A percentile compares a stretch with the other conserved stretches of the same genome.
Conservation (phyloP, 1,284 basidiomycete species). For the Cryptococcus sp. region DNA sequence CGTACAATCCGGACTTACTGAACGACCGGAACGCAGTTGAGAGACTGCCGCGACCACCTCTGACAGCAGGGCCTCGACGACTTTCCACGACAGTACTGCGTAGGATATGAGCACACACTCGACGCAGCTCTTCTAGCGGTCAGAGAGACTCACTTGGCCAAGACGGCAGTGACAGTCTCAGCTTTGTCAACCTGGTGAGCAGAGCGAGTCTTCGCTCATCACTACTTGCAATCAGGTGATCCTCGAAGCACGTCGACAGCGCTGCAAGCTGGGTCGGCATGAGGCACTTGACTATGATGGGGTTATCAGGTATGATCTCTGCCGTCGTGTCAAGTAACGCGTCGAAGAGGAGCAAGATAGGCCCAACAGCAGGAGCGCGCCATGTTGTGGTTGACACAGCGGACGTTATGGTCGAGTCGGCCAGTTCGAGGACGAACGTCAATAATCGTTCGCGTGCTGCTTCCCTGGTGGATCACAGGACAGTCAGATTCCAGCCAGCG, state of each 20-base stretch:
- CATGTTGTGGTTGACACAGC: slow-evolving; percentile 22
- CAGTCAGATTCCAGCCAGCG: background rate
- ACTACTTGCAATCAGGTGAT: slow-evolving; percentile 36
- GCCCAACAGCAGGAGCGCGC: slow-evolving; percentile 28
- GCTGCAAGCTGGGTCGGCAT: slow-evolving; percentile 35
- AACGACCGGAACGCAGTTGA: slow-evolving; percentile 25
- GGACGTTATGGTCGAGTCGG: slow-evolving; percentile 29
- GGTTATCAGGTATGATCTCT: slow-evolving; percentile 28
- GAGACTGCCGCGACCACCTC: slow-evolving; percentile 32
- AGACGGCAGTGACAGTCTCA: slow-evolving; percentile 24
- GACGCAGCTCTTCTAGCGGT: background rate
- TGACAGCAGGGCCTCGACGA: slow-evolving; percentile 36
- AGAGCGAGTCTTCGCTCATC: slow-evolving; percentile 39
- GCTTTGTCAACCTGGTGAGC: slow-evolving; percentile 25
- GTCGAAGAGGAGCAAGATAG: slow-evolving; percentile 38
- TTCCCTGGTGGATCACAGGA: background rate
- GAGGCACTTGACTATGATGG: slow-evolving; percentile 30
- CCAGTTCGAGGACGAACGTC: slow-evolving; percentile 36
- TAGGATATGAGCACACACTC: background rate
- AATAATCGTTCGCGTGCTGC: slow-evolving; percentile 32
- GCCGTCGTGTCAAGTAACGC: slow-evolving; percentile 21
- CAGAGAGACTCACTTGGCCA: slow-evolving; percentile 38
- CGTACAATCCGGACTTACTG: slow-evolving; percentile 10
- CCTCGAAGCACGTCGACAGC: slow-evolving; percentile 41
- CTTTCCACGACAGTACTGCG: slow-evolving; percentile 40